phyloP scores from a whole-genome alignment of 2,329 filamentous ascomycete species.

The Elsinoe batatas region DNA sequence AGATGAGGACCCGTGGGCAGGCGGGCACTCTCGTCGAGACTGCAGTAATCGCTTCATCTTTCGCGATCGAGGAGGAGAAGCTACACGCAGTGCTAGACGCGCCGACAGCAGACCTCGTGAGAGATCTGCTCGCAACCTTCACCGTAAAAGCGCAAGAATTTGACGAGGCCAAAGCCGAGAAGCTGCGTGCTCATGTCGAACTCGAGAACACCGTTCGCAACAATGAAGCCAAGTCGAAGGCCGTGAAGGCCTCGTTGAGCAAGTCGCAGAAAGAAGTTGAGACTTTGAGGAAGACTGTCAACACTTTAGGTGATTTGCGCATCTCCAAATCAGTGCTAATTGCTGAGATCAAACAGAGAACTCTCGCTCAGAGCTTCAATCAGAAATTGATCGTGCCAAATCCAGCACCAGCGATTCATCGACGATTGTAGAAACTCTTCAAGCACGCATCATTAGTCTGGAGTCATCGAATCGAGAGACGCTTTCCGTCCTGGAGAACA shows the following conservation, averaged over 20 bases:
- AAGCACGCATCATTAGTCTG: slow-evolving; percentile 73
- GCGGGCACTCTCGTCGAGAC: slow-evolving; percentile 53
- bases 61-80: slow-evolving; percentile 56
- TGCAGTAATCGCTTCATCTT: slow-evolving; percentile 62
- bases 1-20: slow-evolving; percentile 39
- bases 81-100: slow-evolving; percentile 52
- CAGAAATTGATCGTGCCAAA: slow-evolving; percentile 69
- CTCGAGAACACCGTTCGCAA: slow-evolving; percentile 80
- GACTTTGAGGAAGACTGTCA: slow-evolving; percentile 68
- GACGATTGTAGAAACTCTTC: slow-evolving; percentile 64
- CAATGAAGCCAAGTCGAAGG: slow-evolving; percentile 71
- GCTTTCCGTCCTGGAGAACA: slow-evolving; percentile 77
- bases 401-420: slow-evolving; percentile 63
- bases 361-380: slow-evolving; percentile 62
- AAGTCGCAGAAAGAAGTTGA: slow-evolving; percentile 77
- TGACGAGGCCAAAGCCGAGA: slow-evolving; percentile 74
- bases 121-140: slow-evolving; percentile 63
- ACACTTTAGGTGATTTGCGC: slow-evolving; percentile 58
- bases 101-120: slow-evolving; percentile 70
- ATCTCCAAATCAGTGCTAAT: slow-evolving; percentile 15
- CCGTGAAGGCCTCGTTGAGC: slow-evolving; percentile 70
- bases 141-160: slow-evolving; percentile 70
- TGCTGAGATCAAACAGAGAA: slow-evolving; percentile 49
- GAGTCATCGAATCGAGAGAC: slow-evolving; percentile 91
- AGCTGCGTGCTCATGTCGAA: slow-evolving; percentile 82